Conservation (phyloP, 768 basidiomycete species). For the Mycena haematopus region DNA sequence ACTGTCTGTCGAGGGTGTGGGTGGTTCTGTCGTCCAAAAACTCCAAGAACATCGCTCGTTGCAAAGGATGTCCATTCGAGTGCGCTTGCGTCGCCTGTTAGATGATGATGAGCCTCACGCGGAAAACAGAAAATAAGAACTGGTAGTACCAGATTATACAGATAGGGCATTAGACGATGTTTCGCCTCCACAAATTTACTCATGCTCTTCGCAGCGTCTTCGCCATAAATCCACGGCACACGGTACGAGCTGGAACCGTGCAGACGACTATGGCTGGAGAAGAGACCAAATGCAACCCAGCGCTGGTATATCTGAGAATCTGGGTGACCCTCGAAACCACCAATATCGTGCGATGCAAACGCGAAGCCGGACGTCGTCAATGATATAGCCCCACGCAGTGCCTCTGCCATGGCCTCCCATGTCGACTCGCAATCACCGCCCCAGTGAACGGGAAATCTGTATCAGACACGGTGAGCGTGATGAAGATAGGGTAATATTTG, state of each 20-base stretch:
- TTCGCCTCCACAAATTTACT: conserved; percentile 66
- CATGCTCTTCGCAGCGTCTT: conserved; percentile 70
- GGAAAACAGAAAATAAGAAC: neutral
- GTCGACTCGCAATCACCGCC: conserved; percentile 81
- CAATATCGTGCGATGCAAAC: conserved; percentile 78
- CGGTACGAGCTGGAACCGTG: conserved; percentile 79
- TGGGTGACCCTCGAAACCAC: conserved; percentile 79
- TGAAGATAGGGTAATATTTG: neutral
- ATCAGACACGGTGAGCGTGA: conserved; percentile 4
- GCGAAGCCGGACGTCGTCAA: conserved; percentile 73
- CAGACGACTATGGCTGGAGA: conserved; percentile 77
- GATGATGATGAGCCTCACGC: neutral
- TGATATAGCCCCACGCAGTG: conserved; percentile 69
- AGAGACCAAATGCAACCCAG: conserved; percentile 79
- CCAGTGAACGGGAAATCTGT: conserved; percentile 60
- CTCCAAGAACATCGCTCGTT: conserved; percentile 72
- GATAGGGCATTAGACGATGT: conserved; percentile 77
- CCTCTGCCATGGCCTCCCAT: conserved; percentile 81
- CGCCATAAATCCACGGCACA: conserved; percentile 80
- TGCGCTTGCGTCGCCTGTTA: conserved; percentile 58
- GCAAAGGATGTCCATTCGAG: conserved; percentile 59
- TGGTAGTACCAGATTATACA: conserved; percentile 58
- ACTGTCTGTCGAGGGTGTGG: conserved; percentile 66
- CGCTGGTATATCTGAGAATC: conserved; percentile 74
- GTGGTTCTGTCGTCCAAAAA: conserved; percentile 65